These are phyloP conservation scores for Candida ficus DNA, from an alignment of 805 yeast species.

Conservation along the genomic window DNA sequence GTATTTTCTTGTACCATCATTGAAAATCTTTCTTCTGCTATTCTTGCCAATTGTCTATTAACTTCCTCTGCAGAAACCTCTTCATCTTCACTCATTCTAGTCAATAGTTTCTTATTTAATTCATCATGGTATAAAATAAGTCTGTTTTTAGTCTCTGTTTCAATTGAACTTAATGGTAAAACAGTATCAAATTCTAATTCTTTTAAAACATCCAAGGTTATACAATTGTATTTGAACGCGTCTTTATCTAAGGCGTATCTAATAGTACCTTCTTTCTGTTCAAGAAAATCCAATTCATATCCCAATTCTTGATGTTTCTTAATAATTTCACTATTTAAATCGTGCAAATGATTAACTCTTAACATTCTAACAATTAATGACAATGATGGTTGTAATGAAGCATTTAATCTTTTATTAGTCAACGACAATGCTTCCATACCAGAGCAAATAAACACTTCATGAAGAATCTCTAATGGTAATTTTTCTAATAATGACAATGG, in stretches of 20 bases:
- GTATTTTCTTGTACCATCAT: no score
- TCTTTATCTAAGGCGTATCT: slow-evolving; percentile 17
- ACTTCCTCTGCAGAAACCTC: slow-evolving; percentile 14
- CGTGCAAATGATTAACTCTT: slow-evolving; percentile 11
- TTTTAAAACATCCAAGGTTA: slow-evolving; percentile 21
- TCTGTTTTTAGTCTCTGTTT: slow-evolving; percentile 16
- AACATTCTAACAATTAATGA: slow-evolving; percentile 20
- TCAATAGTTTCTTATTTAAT: slow-evolving; percentile 15
- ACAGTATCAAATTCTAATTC: slow-evolving; percentile 24
- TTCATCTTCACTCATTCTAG: slow-evolving; percentile 6
- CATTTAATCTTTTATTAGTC: slow-evolving; percentile 27
- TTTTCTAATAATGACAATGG: slow-evolving; percentile 3
- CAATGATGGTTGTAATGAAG: slow-evolving; percentile 23
- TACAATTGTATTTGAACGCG: slow-evolving; percentile 20
- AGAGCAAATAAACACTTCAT: slow-evolving; percentile 33
- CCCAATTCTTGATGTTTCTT: not conserved
- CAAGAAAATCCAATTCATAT: not conserved
- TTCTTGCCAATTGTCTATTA: slow-evolving; percentile 15
- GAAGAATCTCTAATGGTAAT: slow-evolving; percentile 41
- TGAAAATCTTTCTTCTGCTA: slow-evolving; percentile 16
- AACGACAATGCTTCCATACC: slow-evolving; percentile 34
- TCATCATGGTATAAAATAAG: slow-evolving; percentile 11
- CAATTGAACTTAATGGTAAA: slow-evolving; percentile 12
- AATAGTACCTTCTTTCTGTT: slow-evolving; percentile 2
- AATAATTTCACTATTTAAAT: slow-evolving; percentile 10